phyloP scores from a whole-genome alignment of 257 asterid species.

The Solanum rostratum region DNA sequence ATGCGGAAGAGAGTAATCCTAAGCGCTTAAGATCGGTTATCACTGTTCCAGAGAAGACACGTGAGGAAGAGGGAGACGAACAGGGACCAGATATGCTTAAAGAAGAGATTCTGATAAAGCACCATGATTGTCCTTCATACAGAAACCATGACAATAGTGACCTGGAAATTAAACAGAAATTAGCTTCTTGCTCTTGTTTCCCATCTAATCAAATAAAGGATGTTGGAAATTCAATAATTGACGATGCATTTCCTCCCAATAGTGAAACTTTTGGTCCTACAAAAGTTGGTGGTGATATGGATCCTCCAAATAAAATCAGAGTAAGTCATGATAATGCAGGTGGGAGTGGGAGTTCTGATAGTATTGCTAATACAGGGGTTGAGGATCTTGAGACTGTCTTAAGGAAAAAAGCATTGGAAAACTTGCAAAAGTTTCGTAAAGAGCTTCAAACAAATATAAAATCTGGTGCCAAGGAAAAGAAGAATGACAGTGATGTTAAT shows the following conservation, averaged over 20 bases:
- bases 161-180: slow-evolving; percentile 22
- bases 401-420: slow-evolving; percentile 86
- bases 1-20: slow-evolving; percentile 22
- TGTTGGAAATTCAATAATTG: slow-evolving; percentile 16
- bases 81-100: slow-evolving; percentile 34
- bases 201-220: slow-evolving; percentile 9
- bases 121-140: slow-evolving; percentile 52
- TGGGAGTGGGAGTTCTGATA: slow-evolving; percentile 7
- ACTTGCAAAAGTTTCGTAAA: slow-evolving; percentile 49
- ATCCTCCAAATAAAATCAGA: slow-evolving; percentile 5
- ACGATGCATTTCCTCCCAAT: slow-evolving; percentile 2
- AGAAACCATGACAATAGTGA: slow-evolving; percentile 45
- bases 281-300: slow-evolving; percentile 10
- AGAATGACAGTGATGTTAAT: slow-evolving; percentile 13
- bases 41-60: slow-evolving; percentile 22
- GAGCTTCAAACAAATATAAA: slow-evolving; percentile 14
- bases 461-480: slow-evolving; percentile 2
- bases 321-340: slow-evolving; percentile 10
- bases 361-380: slow-evolving; percentile 21
- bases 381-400: slow-evolving; percentile 50
- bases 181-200: slow-evolving; percentile 14
- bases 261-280: background rate
- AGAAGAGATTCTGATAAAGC: slow-evolving; percentile 49
- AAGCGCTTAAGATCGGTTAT: slow-evolving; percentile 75
- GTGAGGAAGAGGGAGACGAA: slow-evolving; percentile 21